Evolutionary conservation across 257 asterid species (phyloP), one percentile per base, ranked within the genome.

Genomic region (Cynanchum wilfordii): DNA sequence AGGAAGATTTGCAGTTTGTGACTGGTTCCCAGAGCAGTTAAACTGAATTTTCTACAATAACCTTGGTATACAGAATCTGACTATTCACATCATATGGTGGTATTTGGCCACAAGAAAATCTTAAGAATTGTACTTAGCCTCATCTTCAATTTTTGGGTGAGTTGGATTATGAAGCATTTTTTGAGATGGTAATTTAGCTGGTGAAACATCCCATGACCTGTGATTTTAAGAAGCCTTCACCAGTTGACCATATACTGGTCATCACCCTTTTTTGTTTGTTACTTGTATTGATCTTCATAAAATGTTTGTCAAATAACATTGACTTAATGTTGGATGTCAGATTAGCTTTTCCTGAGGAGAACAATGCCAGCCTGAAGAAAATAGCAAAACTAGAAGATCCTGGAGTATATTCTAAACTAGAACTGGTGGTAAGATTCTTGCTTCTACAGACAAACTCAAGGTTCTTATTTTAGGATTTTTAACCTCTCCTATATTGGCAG

Each of bases 261-360:
- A 19, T 30, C 1, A 10, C 49, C 36, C 49, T 30, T 62, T 40
- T 3, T 13, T 45, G 38, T 33, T 33, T 33, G 50, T 58, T 54
- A 24, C 6, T 27, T 29, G 38, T 66, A 10, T 64, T 67, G 15
- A 36, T 54, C 51, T 49, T 36, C 49, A 47, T 71, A 44, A 15
- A 25, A 67, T 75, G 66, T 68, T 47, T 71, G 24, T 5, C 55
- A 0, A n/a, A 22, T 70, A 38, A 50, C 47, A 27, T 71, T 68
- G 69, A 50, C 68, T 63, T 73, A 33, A 68, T 72, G 80, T 49
- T 76, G 70, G 40, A 78, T 83, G 75, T 56, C 82, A 91, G 99
- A 78, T 79, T 91, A 77, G 87, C 97, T 38, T 95, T 95, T 77
- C 97, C 98, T 24, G 97, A 95, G 84, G 95, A 84, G 84, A 92